Evolutionary conservation across 176 grass and related monocot genomes (phyloP).

Genomic region (Thinopyrum elongatum): DNA sequence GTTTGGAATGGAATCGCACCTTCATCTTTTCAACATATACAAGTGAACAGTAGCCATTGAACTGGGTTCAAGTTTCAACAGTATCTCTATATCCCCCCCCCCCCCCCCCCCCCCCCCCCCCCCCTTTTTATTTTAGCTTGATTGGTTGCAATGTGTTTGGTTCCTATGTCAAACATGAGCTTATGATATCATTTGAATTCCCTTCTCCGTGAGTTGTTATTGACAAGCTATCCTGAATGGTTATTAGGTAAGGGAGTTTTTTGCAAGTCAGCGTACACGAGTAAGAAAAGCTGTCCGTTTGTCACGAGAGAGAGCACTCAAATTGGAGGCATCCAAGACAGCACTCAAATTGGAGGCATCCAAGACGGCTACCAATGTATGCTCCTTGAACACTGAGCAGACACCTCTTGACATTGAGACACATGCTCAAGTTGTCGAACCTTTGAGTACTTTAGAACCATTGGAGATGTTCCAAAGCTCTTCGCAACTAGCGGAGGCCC

Average conservation of each 20-base stretch:
- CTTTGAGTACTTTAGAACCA: constrained; percentile 41
- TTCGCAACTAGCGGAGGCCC: constrained; percentile 9
- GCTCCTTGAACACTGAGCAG: constrained; percentile 35
- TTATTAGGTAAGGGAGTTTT: constrained; percentile 78
- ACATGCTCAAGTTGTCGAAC: constrained; percentile 37
- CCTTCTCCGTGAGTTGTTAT: neutral
- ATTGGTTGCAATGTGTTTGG: neutral
- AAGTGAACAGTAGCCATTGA: neutral
- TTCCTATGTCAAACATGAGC: neutral
- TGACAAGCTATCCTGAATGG: neutral
- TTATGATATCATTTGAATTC: neutral
- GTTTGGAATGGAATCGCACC: neutral
- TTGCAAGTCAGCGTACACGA: constrained; percentile 72
- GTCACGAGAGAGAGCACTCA: constrained; percentile 65
- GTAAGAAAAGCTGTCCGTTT: constrained; percentile 81
- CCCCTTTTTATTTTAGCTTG: neutral
- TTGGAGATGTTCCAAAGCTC: constrained; percentile 22
- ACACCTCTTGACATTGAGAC: constrained; percentile 34
- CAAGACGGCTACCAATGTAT: constrained; percentile 23
- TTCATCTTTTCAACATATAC: neutral
- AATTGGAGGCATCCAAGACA: constrained; percentile 41
- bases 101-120: neutral
- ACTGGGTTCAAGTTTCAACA: neutral
- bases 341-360: constrained; percentile 46
- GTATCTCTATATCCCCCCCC: neutral